Evolutionary conservation across 2,329 filamentous ascomycete species (phyloP), one percentile per base, ranked within the genome.

Genomic region (Fragosphaeria purpurea): DNA sequence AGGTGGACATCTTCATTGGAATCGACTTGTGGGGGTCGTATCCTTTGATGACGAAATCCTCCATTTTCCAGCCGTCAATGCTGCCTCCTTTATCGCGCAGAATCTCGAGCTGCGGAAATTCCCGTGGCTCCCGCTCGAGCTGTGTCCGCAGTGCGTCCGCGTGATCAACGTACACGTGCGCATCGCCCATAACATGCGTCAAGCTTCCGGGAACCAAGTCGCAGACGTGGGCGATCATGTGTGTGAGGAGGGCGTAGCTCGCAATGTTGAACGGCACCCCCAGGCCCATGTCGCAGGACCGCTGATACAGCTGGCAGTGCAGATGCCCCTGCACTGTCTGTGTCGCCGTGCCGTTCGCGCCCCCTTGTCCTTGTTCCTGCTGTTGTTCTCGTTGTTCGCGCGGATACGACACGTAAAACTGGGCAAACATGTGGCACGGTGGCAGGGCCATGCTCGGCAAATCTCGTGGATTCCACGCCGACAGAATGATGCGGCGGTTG

Each of bases 1-100:
- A 89, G 52, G 97, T 91, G 63, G 88, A 94, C 93, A 98, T 98
- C 73, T 97, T 96, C 93, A 98, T 98, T 43, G 86, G 79, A 70
- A 98, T 95, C 5, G 78, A 78, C 71, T 90, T 91, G 66, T 96
- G 88, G 51, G 93, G 91, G 46, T 90, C 80, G 66, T 98, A 98
- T 1, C 85, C 90, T 61, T 86, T 76, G 6, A 98, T 79, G 52
- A 85, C 82, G 65, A 98, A 91, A 54, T 98, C 90, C 57, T 94
- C 88, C 1, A 81, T 73, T 64, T 80, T 83, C 89, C 93, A 97
- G 1, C 88, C 88, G 64, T 98, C 93, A 60, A 97, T 88, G 57
- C 79, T 85, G 1, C 85, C 83, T 1, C 81, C 79, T 54, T 76
- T 74, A 52, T 85, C 80, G 22, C 47, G 50, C 10, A 81, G 74